A percentile compares a stretch with the other conserved stretches of the same genome.
Evolutionary conservation across 768 basidiomycete species (phyloP).

Genomic region (Hypholoma fasciculare): DNA sequence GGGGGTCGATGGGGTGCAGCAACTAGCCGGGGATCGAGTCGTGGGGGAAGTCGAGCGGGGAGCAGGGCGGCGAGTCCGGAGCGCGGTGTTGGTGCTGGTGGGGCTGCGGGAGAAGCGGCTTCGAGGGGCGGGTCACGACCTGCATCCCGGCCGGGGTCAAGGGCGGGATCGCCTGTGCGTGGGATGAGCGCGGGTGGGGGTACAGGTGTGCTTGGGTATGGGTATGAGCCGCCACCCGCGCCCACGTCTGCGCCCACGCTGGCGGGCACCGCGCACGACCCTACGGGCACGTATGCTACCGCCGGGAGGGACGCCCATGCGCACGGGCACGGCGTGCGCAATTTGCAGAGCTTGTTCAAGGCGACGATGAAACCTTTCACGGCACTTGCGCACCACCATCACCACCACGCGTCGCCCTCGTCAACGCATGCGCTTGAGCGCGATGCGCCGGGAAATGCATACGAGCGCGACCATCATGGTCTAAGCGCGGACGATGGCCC

Average conservation of each 20-base stretch:
- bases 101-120: background rate
- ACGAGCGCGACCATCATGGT: background rate
- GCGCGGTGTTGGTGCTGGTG: background rate
- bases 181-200: background rate
- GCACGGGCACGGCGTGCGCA: constrained; percentile 40
- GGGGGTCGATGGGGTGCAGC: constrained; percentile 1
- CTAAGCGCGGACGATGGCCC: background rate
- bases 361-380: constrained; percentile 66
- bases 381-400: constrained; percentile 36
- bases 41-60: constrained; percentile 16
- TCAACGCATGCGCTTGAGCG: background rate
- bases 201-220: constrained; percentile 12
- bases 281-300: background rate
- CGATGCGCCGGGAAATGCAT: background rate
- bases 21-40: constrained; percentile 17
- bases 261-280: background rate
- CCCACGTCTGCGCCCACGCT: background rate
- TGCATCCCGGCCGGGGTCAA: background rate
- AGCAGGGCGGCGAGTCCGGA: constrained; percentile 21
- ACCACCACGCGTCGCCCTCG: constrained; percentile 9
- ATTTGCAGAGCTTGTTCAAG: constrained; percentile 50
- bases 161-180: constrained; percentile 8
- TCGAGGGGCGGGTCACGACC: background rate
- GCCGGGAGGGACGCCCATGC: background rate
- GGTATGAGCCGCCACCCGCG: constrained; percentile 13